Evolutionary conservation across 176 grass and related monocot genomes (phyloP), one percentile per base, ranked within the genome.

Genomic region (Musa schizocarpa): DNA sequence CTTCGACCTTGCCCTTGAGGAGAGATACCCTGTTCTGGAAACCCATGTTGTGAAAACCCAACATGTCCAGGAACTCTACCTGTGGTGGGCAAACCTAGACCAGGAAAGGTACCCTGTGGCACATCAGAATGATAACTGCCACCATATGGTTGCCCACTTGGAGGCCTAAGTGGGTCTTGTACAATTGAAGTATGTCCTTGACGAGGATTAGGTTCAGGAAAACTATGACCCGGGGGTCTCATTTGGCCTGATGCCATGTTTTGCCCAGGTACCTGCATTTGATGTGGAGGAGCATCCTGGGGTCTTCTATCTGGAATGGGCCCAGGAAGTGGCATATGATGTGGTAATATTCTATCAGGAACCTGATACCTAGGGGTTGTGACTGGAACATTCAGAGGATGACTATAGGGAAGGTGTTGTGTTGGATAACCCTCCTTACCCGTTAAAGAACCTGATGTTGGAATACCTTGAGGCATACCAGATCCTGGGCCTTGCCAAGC

Each of bases 331-430:
- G 54, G 19, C 79, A 82, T 84, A 76, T 84, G 86, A 53, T 88
- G 83, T 61, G 83, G 71, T 76, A 80, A 34, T 54, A 73, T 65
- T 56, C 54, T 77, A 80, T 90, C 83, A 19, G 61, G 71, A 81
- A 63, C 82, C 73, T 70, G 76, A 26, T 67, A 85, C 20, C 79
- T 81, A 56, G 74, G 71, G 16, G 25, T 25, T 75, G 71, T 14
- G 68, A 51, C 56, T 24, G 56, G 9, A 48, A 75, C 20, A 68
- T 68, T 75, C 67, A 72, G 54, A 58, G 71, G 62, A 50, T 81
- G 79, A 4, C 71, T 72, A 58, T 70, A 81, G 17, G 22, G 23
- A 22, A 54, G 13, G 54, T 78, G 82, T 4, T 85, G 84, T 34
- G 50, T 53, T 20, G 49, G 68, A 57, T 73, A 73, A 2, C 69